Evolutionary conservation across 2,329 filamentous ascomycete species (phyloP), one percentile per base, ranked within the genome.

Genomic region (Fusarium nanum): DNA sequence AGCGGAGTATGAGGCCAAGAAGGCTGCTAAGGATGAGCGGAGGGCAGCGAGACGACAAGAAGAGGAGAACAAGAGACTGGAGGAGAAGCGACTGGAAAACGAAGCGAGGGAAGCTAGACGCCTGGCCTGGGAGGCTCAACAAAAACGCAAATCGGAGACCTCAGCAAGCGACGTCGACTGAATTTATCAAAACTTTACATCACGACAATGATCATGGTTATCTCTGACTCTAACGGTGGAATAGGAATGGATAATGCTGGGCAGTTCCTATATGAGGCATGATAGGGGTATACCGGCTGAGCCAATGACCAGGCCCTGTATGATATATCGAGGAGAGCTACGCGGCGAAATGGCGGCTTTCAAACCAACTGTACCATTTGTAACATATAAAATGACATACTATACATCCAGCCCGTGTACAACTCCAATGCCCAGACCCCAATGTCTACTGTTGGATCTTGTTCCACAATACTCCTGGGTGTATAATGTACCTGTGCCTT

Each of bases 11-110:
- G 84, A 89, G 50, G 80, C 81, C 30, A 85, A 88, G 78, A 86
- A 86, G 59, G 80, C 82, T 32, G 82, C 81, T 37, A 93, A 92
- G 79, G 82, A 87, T 42, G 83, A 86, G 71, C 82, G 88, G 56
- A 82, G 82, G 64, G 79, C 82, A n/a, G 76, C 77, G 10, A 78
- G 74, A 60, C 76, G 74, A 60, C 67, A 65, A 45, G 59, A 56
- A 25, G 63, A 74, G 47, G 67, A 75, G 60, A 73, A 75, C 27
- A 37, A 68, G 56, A 68, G 60, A 63, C 66, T 63, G 28, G 75
- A 76, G 42, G 77, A 76, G 70, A 78, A 75, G 67, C 72, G 64
- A 14, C 25, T 69, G 32, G 71, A 70, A 42, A 47, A 65, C 12
- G 67, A 75, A 59, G 74, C 76, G 64, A 72, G 64, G 48, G 64